A percentile compares a stretch with the other conserved stretches of the same genome.
phyloP scores from a whole-genome alignment of 75 land plant species.

The Pseudotsuga menziesii region DNA sequence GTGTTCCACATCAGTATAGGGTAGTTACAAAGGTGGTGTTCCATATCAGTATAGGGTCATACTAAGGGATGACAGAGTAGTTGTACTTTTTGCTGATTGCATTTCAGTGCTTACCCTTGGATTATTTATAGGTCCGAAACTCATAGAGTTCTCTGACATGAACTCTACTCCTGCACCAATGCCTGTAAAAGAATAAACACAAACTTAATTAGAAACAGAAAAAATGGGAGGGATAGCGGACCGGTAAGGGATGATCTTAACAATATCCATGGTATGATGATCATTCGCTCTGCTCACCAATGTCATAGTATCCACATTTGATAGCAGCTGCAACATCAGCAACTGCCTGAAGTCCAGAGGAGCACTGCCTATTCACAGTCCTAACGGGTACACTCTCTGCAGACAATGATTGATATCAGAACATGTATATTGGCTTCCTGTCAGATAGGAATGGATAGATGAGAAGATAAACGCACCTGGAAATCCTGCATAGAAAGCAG shows the following conservation, averaged over 20 bases:
- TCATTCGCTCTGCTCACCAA: conserved; percentile 31
- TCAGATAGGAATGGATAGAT: neutral
- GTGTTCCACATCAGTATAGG: neutral
- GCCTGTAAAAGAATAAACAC: conserved; percentile 11
- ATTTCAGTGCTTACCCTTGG: conserved; percentile 18
- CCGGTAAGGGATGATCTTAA: neutral
- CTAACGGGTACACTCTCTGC: conserved; percentile 68
- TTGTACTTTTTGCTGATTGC: neutral
- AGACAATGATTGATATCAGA: neutral
- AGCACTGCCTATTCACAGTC: conserved; percentile 75
- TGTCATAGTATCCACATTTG: conserved; percentile 66
- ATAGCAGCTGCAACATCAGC: conserved; percentile 79
- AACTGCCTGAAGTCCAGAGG: conserved; percentile 76
- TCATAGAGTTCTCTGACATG: conserved; percentile 13
- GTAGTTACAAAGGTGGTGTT: too few species aligned
- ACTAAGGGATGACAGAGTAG: too few species aligned
- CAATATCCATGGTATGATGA: too few species aligned
- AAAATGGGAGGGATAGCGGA: neutral
- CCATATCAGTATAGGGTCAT: neutral
- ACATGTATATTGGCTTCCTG: neutral
- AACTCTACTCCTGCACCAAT: conserved; percentile 30
- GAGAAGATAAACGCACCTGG: conserved; percentile 5
- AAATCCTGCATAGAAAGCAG: conserved; percentile 27
- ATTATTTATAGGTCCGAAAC: conserved; percentile 18
- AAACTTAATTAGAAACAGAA: neutral